Conservation (phyloP, 768 basidiomycete species). For the Naematelia aurantialba region DNA sequence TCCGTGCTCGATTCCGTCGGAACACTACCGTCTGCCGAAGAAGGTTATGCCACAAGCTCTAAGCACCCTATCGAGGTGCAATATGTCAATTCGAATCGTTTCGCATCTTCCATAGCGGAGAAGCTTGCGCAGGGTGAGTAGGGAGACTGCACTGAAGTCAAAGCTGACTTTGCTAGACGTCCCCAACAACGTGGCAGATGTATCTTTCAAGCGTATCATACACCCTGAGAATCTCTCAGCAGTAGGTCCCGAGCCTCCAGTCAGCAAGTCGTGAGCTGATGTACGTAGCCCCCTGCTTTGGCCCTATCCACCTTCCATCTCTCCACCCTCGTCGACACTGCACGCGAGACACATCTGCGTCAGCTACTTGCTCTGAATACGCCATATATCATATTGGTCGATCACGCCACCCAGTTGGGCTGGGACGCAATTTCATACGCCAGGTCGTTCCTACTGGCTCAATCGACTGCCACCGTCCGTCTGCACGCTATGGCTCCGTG, state of each 20-base stretch:
- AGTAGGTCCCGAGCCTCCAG: not conserved
- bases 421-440: conserved; percentile 54
- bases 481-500: conserved; percentile 58
- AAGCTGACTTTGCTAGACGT: not conserved
- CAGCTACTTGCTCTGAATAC: conserved; percentile 17
- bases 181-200: conserved; percentile 1
- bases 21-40: not conserved
- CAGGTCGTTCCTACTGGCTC: conserved; percentile 20
- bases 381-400: conserved; percentile 61
- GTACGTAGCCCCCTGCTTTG: conserved; percentile 52
- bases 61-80: not conserved
- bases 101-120: not conserved
- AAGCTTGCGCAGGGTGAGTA: not conserved
- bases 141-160: not conserved
- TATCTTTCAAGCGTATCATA: not conserved
- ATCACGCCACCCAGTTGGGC: conserved; percentile 70
- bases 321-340: conserved; percentile 62
- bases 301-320: conserved; percentile 84
- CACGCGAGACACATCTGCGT: conserved; percentile 53
- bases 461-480: conserved; percentile 15
- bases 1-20: not conserved
- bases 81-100: not conserved
- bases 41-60: not conserved
- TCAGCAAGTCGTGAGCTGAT: conserved; percentile 3
- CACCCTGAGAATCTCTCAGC: not conserved